A percentile compares a stretch with the other conserved stretches of the same genome.
Conservation (phyloP, 2,329 filamentous ascomycete genomes). For the Botrytis pseudocinerea region DNA sequence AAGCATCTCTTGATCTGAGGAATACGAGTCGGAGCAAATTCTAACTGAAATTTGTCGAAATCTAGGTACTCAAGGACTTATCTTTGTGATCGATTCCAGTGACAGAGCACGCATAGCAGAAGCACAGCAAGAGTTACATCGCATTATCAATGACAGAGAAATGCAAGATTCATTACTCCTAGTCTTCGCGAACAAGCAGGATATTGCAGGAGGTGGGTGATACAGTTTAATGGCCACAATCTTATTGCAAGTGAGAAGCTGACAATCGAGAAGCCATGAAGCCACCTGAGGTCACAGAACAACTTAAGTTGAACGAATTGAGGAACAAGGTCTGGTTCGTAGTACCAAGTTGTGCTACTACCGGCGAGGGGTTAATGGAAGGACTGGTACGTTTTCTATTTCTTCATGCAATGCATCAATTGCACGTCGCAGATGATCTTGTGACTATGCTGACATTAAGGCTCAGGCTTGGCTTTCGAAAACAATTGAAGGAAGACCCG, state of each 20-base stretch:
- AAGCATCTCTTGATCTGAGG: not conserved
- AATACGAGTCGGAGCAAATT: not conserved
- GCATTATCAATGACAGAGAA: slow-evolving; percentile 97
- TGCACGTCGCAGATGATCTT: not conserved
- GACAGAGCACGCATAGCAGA: slow-evolving; percentile 91
- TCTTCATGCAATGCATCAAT: not conserved
- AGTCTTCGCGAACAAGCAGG: slow-evolving; percentile 99
- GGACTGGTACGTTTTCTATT: slow-evolving; percentile 59
- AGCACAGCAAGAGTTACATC: slow-evolving; percentile 88
- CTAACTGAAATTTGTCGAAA: slow-evolving; percentile 19
- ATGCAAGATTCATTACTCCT: slow-evolving; percentile 93
- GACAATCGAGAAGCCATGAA: slow-evolving; percentile 62
- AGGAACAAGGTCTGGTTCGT: slow-evolving; percentile 87
- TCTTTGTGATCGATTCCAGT: slow-evolving; percentile 97
- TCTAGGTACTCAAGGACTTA: slow-evolving; percentile 89
- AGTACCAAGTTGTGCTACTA: slow-evolving; percentile 78
- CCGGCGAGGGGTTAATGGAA: slow-evolving; percentile 78
- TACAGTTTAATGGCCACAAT: not conserved
- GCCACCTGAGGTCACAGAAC: slow-evolving; percentile 76
- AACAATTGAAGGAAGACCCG: slow-evolving; percentile 68
- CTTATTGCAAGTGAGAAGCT: not conserved
- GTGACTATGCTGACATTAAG: slow-evolving; percentile 9
- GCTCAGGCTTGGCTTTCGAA: slow-evolving; percentile 72
- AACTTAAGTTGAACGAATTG: slow-evolving; percentile 72
- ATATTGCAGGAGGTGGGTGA: slow-evolving; percentile 73